A percentile compares a stretch with the other conserved stretches of the same genome.
Evolutionary conservation across 2,329 filamentous ascomycete species (phyloP).

Genomic region (Diaporthe velutina): DNA sequence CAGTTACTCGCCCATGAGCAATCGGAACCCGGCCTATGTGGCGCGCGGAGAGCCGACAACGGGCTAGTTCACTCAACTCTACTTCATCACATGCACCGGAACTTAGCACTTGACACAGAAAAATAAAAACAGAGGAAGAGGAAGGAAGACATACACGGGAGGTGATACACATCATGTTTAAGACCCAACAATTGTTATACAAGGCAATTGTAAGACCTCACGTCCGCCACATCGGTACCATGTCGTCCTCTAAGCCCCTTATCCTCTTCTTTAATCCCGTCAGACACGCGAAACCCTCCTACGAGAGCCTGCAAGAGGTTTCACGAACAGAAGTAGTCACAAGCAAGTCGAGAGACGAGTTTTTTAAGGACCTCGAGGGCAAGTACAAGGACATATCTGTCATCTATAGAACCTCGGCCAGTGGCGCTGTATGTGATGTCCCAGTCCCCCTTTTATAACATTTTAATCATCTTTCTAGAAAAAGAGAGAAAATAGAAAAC

Average conservation of each 20-base stretch:
- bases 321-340: neutral
- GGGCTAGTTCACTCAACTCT: neutral
- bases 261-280: slow-evolving; percentile 6
- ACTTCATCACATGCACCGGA: neutral
- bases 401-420: slow-evolving; percentile 1
- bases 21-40: neutral
- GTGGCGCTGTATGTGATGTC: neutral
- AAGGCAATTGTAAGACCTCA: neutral
- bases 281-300: neutral
- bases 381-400: slow-evolving; percentile 15
- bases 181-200: neutral
- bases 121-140: neutral
- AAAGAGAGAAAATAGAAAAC: no score
- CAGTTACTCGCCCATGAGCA: neutral
- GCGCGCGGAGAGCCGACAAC: neutral
- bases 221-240: neutral
- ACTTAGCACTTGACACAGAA: no score
- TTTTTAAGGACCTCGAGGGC: neutral
- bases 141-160: no score
- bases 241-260: neutral
- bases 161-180: neutral
- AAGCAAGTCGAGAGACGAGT: slow-evolving; percentile 4
- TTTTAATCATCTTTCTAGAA: no score
- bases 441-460: no score
- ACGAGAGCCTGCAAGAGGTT: slow-evolving; percentile 10